Percentiles rank a stretch among this genome's conserved stretches.
These are phyloP conservation scores for Fusarium secorum DNA, from an alignment of 2,329 filamentous ascomycete genomes.

Conservation along the genomic window DNA sequence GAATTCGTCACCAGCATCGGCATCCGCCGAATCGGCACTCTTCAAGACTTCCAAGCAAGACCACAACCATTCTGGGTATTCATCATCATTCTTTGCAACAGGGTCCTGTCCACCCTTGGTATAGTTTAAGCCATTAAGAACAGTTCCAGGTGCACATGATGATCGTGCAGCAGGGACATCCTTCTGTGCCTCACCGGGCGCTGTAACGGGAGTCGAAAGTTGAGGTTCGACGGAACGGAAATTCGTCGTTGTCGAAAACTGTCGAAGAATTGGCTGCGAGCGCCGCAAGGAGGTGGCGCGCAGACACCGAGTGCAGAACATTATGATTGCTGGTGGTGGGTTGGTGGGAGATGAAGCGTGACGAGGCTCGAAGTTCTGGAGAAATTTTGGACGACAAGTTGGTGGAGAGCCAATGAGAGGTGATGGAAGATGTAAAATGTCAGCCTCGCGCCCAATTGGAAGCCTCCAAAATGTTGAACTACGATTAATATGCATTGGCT, in stretches of 20 bases:
- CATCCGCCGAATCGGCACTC: constrained; percentile 56
- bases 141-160: constrained; percentile 71
- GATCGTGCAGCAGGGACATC: constrained; percentile 50
- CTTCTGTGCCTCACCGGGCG: constrained; percentile 45
- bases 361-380: constrained; percentile 38
- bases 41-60: constrained; percentile 69
- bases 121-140: constrained; percentile 79
- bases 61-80: constrained; percentile 87
- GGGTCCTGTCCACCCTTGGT: constrained; percentile 77
- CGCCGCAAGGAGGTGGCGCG: constrained; percentile 50
- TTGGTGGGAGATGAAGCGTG: constrained; percentile 39
- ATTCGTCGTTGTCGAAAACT: constrained; percentile 52
- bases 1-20: constrained; percentile 75
- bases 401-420: constrained; percentile 41
- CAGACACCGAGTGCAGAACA: constrained; percentile 60
- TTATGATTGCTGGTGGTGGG: constrained; percentile 40
- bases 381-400: constrained; percentile 44
- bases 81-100: constrained; percentile 74
- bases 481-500: background rate
- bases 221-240: constrained; percentile 49
- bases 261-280: constrained; percentile 44
- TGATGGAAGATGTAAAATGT: constrained; percentile 30
- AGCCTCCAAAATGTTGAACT: background rate
- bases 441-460: constrained; percentile 40
- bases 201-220: constrained; percentile 48